These are phyloP conservation scores for Leptographium lundbergii DNA, from an alignment of 2,329 filamentous ascomycete species.

Conservation along the genomic window DNA sequence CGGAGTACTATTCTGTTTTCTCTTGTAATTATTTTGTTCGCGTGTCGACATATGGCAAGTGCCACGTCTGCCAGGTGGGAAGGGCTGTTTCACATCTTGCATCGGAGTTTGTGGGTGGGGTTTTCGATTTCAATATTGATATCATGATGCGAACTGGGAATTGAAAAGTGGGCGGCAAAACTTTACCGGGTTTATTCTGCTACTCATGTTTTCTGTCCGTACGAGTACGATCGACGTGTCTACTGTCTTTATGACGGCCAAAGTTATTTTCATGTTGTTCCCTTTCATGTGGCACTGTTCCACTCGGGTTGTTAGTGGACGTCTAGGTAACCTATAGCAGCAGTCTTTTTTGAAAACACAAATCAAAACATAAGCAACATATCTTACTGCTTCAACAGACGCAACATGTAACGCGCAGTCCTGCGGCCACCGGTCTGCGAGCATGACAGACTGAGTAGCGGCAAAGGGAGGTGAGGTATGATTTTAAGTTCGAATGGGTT, in stretches of 20 bases:
- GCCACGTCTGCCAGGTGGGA: not conserved
- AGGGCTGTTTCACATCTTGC: not conserved
- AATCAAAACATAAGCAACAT: not conserved
- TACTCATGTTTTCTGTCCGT: not conserved
- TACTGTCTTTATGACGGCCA: not conserved
- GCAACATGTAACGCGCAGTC: too few species aligned
- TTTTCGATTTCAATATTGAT: not conserved
- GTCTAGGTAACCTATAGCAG: too few species aligned
- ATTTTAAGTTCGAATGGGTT: too few species aligned
- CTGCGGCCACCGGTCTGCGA: too few species aligned
- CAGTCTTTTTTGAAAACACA: not conserved
- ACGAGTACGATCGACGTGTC: not conserved
- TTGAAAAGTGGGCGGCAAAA: not conserved
- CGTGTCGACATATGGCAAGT: not conserved
- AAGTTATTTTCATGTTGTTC: not conserved
- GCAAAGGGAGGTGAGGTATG: too few species aligned
- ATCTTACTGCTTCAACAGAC: too few species aligned
- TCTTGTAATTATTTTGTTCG: not conserved
- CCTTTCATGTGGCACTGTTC: too few species aligned
- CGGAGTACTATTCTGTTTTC: not conserved
- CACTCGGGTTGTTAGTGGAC: too few species aligned
- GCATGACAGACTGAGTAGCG: too few species aligned
- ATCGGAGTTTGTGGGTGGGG: not conserved
- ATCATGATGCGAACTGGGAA: not conserved
- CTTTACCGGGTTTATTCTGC: not conserved